Percentiles rank a stretch among this genome's conserved stretches.
These are phyloP conservation scores for Salix dunnii DNA, from an alignment of 345 rosid genomes.

Conservation along the genomic window DNA sequence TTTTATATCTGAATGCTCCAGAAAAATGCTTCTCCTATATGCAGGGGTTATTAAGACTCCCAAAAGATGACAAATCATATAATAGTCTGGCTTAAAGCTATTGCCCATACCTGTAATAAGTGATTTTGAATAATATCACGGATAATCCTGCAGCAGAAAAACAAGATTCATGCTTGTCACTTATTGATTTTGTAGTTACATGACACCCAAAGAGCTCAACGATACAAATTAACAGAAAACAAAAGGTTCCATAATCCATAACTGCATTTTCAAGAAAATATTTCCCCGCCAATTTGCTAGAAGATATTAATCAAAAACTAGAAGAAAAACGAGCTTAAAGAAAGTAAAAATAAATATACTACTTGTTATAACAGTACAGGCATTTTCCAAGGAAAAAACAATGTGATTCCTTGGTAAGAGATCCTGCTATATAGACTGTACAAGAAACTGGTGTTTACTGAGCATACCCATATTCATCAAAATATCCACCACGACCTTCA, in stretches of 20 bases:
- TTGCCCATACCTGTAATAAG: slow-evolving; percentile 70
- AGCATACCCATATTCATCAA: slow-evolving; percentile 92
- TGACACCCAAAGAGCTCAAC: slow-evolving; percentile 9
- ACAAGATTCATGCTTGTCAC: slow-evolving; percentile 6
- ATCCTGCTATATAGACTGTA: background rate
- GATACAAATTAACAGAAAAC: background rate
- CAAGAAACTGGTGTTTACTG: background rate
- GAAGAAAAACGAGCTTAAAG: background rate
- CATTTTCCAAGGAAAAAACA: background rate
- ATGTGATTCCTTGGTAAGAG: background rate
- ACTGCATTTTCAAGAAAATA: background rate
- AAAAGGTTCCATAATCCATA: background rate
- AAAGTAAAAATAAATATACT: background rate
- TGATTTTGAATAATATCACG: slow-evolving; percentile 98
- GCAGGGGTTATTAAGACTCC: background rate
- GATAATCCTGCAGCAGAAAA: slow-evolving; percentile 64
- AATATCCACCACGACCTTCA: slow-evolving; percentile 99
- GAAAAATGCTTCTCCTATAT: background rate
- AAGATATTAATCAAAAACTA: background rate
- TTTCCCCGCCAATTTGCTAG: no score
- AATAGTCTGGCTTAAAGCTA: background rate
- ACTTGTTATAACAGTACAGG: background rate
- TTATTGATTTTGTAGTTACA: slow-evolving; percentile 3
- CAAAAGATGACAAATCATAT: slow-evolving; percentile 7
- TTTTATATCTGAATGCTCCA: slow-evolving; percentile 5